Base-by-base conservation (phyloP, 2,329 filamentous ascomycete species). In the Thelonectria blattea region DNA sequence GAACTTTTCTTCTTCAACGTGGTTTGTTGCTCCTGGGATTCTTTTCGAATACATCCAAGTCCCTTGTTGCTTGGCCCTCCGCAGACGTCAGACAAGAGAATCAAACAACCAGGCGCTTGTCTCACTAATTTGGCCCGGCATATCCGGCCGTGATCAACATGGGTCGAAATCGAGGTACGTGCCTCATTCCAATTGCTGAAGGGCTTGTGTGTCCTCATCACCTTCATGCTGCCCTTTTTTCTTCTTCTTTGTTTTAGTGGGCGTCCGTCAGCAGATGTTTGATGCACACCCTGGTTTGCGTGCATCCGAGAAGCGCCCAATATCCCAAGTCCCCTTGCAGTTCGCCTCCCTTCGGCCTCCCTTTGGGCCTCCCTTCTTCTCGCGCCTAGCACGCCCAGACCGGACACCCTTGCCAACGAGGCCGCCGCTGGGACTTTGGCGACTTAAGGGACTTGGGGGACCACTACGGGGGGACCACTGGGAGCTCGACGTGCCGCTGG, bases 141-240 rank as follows among this genome's bases (percentile, higher is more conserved):
- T 60, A 57, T 54, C 66, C 63, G 60, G 60, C 27, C 43, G 43
- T 61, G 41, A 60, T 60, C 64, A 82, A 77, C 65, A 84, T 84
- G 82, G 81, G 75, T 71, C 81, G 82, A 70, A 84, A 81, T 81
- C 79, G 82, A 76, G 82, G 82, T 84, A 76, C 73, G 81, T 83
- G 64, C 62, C 41, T 51, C 68, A 69, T 69, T 68, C 68, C 68
- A 65, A 61, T 56, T 56, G 8, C 27, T 30, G 56, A 45, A 45
- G 59, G 60, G 43, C 59, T 32, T 61, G 39, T 62, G 57, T 56
- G 34, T 37, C 34, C 34, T 37, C 34, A 34, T 34, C 32, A 37
- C 34, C 15, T 37, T 37, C 34, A 37, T 37, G 15, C 15, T 37
- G 34, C 34, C 52, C 51, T 60, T 58, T 46, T 49, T 52, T 48